Evolutionary conservation across 2,329 filamentous ascomycete species (phyloP), one percentile per base, ranked within the genome.

Genomic region (Teratosphaeria zuluensis): DNA sequence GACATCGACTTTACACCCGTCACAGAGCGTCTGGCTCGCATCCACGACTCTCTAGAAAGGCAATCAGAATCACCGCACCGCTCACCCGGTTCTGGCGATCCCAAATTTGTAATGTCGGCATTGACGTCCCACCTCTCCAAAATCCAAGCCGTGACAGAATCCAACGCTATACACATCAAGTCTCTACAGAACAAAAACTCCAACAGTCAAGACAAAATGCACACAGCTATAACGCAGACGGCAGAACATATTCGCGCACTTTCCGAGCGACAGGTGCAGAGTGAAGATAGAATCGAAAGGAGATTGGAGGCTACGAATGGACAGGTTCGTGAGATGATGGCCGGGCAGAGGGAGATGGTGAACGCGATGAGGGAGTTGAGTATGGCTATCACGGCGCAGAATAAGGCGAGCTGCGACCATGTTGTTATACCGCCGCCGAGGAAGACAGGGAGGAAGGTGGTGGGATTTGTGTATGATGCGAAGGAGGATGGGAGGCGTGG

Each of bases 381-480:
- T 11, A 57, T 59, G 56, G 64, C 62, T 46, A 62, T 69, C 32
- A 62, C 58, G 35, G 60, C 62, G 42, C 60, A 63, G 54, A 59
- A 63, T 11, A 64, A 62, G 53, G 61, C 51, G 1, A 52, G 38
- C 7, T 69, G 66, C 56, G 64, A 64, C 32, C 68, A 70, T 59
- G 63, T 69, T 42, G 67, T 70, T 53, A 61, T 68, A 8, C 68
- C 68, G 46, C 68, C 68, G 46, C 68, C 68, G 56, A 63, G 68
- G 54, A 70, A 70, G 59, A 62, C 68, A 3, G 66, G 67, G 8
- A 64, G 64, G 54, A 69, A 68, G 59, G 59, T 70, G 48, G 52
- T 32, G 28, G 52, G 28, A 9, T 53, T 53, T 53, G 68, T 70
- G 5, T 70, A 70, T 61, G 68, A 70, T 64, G 64, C 57, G n/a